Evolutionary conservation across 305 asterid genomes (phyloP), one percentile per base, ranked within the genome.

Genomic region (Fraxinus sp.): DNA sequence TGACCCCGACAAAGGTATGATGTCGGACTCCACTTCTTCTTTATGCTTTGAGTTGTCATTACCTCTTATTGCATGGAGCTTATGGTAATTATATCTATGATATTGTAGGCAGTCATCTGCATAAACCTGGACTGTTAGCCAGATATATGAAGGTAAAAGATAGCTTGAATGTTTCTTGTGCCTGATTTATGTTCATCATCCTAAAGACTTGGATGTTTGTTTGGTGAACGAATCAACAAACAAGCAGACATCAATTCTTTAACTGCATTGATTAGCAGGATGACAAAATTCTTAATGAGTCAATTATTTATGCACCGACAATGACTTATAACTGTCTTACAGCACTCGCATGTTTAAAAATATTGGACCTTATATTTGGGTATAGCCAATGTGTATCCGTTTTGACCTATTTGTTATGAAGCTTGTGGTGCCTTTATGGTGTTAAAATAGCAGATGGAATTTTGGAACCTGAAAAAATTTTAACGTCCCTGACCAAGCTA

Each of bases 141-240:
- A 94, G 99, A 78, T 96, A 96, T 90, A 94, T 96, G 99, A 93
- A 90, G 99, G 99, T 96, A 89, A 82, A 82, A 37, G 64, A 82
- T 46, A 62, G 79, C 57, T 81, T 59, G 22, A 81, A 37, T 78
- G 39, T 49, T 82, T 30, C 22, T 71, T 57, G 35, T 2, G 35
- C 74, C 35, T 10, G 57, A 66, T 66, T 66, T 9, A 66, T 66
- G 74, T 24, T 66, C 28, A 13, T 49, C 59, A 49, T 49, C 59
- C 59, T 49, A 49, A 13, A 49, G 59, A 49, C 20, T 49, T 49
- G 59, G 7, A 49, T 49, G 59, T 16, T 49, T 13, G 59, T 49
- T 14, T 49, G 59, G 20, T 49, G 59, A 49, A 49, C 1, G 59
- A 49, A 14, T 49, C 59, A 49, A 49, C 4, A 49, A 49, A 49